Evolutionary conservation across 2,329 filamentous ascomycete species (phyloP), one percentile per base, ranked within the genome.

Genomic region (Sporothrix pseudoabietina): DNA sequence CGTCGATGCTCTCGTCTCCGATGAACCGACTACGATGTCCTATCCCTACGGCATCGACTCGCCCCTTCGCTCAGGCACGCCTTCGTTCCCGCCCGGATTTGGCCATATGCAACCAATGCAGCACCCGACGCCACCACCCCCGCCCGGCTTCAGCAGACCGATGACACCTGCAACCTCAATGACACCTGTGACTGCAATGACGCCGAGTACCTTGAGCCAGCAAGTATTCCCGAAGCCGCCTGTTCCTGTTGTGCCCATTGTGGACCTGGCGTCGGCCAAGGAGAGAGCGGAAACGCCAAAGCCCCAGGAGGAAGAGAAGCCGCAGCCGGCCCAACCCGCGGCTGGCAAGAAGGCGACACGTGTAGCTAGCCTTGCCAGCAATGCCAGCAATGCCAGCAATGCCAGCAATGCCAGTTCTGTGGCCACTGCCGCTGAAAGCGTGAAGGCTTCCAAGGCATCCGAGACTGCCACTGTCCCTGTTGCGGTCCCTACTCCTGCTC

Each of bases 1-100:
- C n/a, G 88, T 93, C 55, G 90, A 92, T 79, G 89, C 89, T 3
- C 82, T 93, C 4, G 90, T 93, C 14, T 88, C 89, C 30, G 91
- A 93, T 78, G 82, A 87, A n/a, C 72, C 74, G 4, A 32, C 22
- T 19, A 49, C 61, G 44, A 39, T 71, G 6, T 54, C 69, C 30
- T 75, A 71, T 22, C 30, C 68, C 0, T 72, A 73, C 26, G 65
- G 73, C 26, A 73, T 77, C 22, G 77, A 80, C 59, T 76, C 80
- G 44, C 79, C 82, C 69, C 76, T 82, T 76, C 41, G 73, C 0
- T 49, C 79, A 74, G 22, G 78, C 74, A 78, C 74, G 12, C 74
- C 74, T 2, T 71, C n/a, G 77, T 84, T 47, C 55, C 86, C 86
- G 32, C 85, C 85, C 26, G 86, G 86, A 14, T 83, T 85, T 35